phyloP scores from a whole-genome alignment of 2,329 filamentous ascomycete species.

The Periconia digitata region DNA sequence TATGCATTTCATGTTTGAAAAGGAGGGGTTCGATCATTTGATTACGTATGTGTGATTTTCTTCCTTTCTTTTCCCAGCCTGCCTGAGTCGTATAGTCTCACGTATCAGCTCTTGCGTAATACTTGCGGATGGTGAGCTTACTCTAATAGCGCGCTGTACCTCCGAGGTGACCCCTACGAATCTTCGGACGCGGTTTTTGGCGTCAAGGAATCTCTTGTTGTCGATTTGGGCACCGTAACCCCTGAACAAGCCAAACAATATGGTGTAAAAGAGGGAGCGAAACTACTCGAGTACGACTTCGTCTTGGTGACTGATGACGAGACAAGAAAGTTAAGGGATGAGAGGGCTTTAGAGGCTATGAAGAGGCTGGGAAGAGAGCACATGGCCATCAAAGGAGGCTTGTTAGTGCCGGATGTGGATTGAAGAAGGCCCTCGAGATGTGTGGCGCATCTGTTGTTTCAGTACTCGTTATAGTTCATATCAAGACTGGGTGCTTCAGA shows the following conservation, averaged over 20 bases:
- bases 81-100: not conserved
- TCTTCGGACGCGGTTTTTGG: conserved; percentile 84
- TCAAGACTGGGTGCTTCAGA: no score
- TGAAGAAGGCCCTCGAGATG: conserved; percentile 21
- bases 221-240: conserved; percentile 29
- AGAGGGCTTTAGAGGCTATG: conserved; percentile 68
- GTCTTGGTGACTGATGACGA: conserved; percentile 73
- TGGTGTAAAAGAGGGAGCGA: conserved; percentile 63
- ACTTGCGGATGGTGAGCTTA: not conserved
- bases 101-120: not conserved
- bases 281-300: conserved; percentile 72
- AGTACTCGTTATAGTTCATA: no score
- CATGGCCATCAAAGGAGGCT: conserved; percentile 73
- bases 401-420: conserved; percentile 73
- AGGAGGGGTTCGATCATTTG: conserved; percentile 62
- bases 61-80: not conserved
- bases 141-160: conserved; percentile 66
- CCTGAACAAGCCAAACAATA: conserved; percentile 44
- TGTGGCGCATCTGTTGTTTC: no score
- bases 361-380: conserved; percentile 62
- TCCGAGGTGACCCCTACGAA: conserved; percentile 78
- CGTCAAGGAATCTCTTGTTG: conserved; percentile 74
- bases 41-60: conserved; percentile 68
- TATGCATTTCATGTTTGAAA: conserved; percentile 66
- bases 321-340: conserved; percentile 65